Evolutionary conservation across 1,284 basidiomycete species (phyloP), one percentile per base, ranked within the genome.

Genomic region (Cerioporus squamosus): DNA sequence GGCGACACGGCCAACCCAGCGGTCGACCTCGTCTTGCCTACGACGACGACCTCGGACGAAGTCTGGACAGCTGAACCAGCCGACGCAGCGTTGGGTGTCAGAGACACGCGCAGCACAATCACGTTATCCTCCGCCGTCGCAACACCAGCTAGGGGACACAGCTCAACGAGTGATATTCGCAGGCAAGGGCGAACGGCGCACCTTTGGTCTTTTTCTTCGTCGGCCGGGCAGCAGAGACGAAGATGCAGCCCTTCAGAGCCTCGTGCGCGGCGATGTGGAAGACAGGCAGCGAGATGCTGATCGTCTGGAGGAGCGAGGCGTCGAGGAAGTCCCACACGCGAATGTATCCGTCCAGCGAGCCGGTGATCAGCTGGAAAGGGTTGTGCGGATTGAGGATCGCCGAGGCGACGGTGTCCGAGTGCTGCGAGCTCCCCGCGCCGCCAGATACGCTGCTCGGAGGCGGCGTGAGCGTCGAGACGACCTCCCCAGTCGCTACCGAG

Each of bases 251-350:
- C 65, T 82, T 85, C 72, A 86, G 82, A 57, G 79, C 79, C 58
- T 86, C 80, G 70, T 93, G 88, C 1, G 84, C 83, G 55, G 87
- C 86, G 63, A 96, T 77, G 64, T 87, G 83, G 55, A 87, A 82
- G 63, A 97, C 88, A 5, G 93, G 86, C 58, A 90, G 84, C 43
- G 81, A 82, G 44, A 93, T 69, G 58, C 84, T 79, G 56, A 96
- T 83, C 1, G 88, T 91, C 62, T 89, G 86, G 55, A 98, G 78
- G 15, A 97, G 77, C 3, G 83, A 79, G 1, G 90, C 95, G 63
- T 98, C 95, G 51, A 97, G 78, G 72, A 93, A 97, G 76, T 98
- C 95, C 97, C 97, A 98, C 12, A 97, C 78, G 72, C 93, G 88
- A 64, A 98, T 75, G 24, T 82, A 84, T 12, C 96, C 97, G 67